phyloP scores from a whole-genome alignment of 768 basidiomycete genomes.

The Omphalotus guepiniiformis region DNA sequence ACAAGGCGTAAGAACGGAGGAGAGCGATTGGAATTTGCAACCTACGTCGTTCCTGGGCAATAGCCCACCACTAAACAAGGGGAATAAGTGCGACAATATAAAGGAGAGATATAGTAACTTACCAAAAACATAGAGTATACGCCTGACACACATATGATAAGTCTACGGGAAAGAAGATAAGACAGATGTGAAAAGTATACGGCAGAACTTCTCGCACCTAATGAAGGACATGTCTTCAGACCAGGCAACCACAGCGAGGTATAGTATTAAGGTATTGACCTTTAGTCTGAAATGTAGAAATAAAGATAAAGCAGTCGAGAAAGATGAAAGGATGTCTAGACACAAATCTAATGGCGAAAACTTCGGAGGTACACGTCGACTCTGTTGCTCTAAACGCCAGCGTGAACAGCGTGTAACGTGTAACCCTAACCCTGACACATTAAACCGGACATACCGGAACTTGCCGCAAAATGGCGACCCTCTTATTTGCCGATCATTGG shows the following conservation, averaged over 20 bases:
- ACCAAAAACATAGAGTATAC: slow-evolving; percentile 94
- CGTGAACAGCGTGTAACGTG: no score
- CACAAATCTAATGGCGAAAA: no score
- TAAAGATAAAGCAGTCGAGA: no score
- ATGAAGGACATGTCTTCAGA: slow-evolving; percentile 17
- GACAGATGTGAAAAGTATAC: background rate
- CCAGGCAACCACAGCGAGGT: background rate
- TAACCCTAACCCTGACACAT: no score
- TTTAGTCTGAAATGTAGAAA: background rate
- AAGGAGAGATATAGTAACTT: slow-evolving; percentile 22
- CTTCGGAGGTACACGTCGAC: no score
- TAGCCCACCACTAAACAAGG: slow-evolving; percentile 69
- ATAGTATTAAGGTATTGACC: background rate
- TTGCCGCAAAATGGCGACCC: no score
- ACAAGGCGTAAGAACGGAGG: background rate
- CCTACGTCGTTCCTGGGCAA: slow-evolving; percentile 91
- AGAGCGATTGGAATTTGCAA: slow-evolving; percentile 5
- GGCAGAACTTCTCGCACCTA: slow-evolving; percentile 9
- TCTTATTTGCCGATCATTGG: no score
- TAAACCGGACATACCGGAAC: no score
- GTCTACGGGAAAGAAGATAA: slow-evolving; percentile 35
- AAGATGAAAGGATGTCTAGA: no score
- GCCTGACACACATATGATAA: slow-evolving; percentile 74
- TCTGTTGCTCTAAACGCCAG: no score
- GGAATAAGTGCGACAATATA: slow-evolving; percentile 8